Percentiles rank a stretch among this genome's conserved stretches.
Evolutionary conservation across 2,329 filamentous ascomycete genomes (phyloP).

Genomic region (Cladobotryum protrusum): DNA sequence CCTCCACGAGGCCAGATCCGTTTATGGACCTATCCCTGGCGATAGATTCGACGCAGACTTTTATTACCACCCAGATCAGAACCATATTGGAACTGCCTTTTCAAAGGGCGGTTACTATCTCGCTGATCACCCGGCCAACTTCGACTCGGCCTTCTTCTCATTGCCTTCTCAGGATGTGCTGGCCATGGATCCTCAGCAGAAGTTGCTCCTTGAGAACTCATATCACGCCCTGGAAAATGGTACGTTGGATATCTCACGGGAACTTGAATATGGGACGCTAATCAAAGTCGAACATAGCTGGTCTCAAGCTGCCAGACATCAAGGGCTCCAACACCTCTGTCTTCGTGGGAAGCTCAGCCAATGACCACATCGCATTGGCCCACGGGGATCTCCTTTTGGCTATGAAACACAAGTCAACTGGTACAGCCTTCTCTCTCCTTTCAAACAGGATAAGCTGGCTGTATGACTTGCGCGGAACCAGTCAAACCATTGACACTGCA

Average conservation of each 20-base stretch:
- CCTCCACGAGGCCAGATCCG: not conserved
- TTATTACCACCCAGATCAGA: constrained; percentile 30
- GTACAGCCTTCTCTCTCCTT: not conserved
- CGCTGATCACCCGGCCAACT: not conserved
- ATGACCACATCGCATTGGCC: too few relatives aligned
- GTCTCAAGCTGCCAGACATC: too few relatives aligned
- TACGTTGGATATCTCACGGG: not conserved
- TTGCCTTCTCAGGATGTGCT: not conserved
- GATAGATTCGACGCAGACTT: constrained; percentile 21
- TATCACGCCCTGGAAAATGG: not conserved
- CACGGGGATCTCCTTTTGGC: too few relatives aligned
- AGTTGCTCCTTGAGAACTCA: not conserved
- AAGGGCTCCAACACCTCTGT: too few relatives aligned
- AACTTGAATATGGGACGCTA: too few relatives aligned
- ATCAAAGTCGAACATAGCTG: too few relatives aligned
- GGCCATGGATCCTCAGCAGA: not conserved
- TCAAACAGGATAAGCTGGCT: not conserved
- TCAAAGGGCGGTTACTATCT: not conserved
- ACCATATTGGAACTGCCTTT: not conserved
- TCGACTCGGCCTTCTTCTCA: not conserved
- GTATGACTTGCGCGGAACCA: constrained; percentile 2
- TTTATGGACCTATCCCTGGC: constrained; percentile 11
- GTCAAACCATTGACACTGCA: constrained; percentile 27
- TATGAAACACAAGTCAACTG: not conserved
- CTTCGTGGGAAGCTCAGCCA: too few relatives aligned